Evolutionary conservation across 2,329 filamentous ascomycete genomes (phyloP), one percentile per base, ranked within the genome.

Genomic region (Clarireedia hainanense): DNA sequence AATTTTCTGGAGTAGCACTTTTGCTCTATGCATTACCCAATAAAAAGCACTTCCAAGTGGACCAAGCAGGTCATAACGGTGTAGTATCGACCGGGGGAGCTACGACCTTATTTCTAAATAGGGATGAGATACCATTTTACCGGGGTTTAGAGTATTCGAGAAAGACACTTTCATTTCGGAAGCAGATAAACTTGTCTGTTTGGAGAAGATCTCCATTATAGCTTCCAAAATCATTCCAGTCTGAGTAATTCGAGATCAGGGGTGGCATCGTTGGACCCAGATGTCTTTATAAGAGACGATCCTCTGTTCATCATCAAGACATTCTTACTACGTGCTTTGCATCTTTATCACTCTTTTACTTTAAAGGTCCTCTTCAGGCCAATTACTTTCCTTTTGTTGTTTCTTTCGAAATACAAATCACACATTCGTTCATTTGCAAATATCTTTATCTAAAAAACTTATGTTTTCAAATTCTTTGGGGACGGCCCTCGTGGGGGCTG

Each of bases 81-180:
- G 40, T 43, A 17, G 17, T 34, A 43, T 43, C 23, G 17, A 43
- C 40, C n/a, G 23, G 10, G n/a, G 36, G 49, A 34, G 23, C 45
- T 46, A 34, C 23, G 40, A 50, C 27, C 40, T 55, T 55, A 30
- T 7, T 14, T 17, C 37, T 23, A 30, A 50, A 50, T 55, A 24
- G 30, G 52, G 52, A 40, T 37, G 48, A 50, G 26, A 43, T 34
- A 12, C 34, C 10, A 14, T 30, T 49, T 17, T 5, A n/a, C 17
- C 17, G 43, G 12, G 46, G 14, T 10, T 24, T 23, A 54, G 7
- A 27, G 52, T 2, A 34, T 23, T 20, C 17, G 36, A 43, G 45
- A 50, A 43, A 55, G 46, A 55, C 52, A 55, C 34, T 17, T 30
- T 55, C 52, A 55, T 55, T 55, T 55, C 45, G 52, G 52, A 50